Conservation (phyloP, 139 green algal genomes). For the Chlamydomonas sp. region DNA sequence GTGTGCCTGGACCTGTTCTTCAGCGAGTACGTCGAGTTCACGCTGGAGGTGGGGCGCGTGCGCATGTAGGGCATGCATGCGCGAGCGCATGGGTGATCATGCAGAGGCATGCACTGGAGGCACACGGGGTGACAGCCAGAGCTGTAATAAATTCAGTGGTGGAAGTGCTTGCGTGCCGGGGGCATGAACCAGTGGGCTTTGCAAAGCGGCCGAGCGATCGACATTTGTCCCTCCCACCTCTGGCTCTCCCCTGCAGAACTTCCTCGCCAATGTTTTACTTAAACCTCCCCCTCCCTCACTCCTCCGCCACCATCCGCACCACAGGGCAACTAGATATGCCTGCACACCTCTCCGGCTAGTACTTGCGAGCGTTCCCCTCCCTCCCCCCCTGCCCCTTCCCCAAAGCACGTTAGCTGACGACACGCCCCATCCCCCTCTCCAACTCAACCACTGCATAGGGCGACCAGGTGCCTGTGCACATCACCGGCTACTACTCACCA, state of each 20-base stretch:
- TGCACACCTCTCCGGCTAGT: too few relatives aligned
- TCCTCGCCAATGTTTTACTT: too few relatives aligned
- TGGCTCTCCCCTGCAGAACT: too few relatives aligned
- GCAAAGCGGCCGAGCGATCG: too few relatives aligned
- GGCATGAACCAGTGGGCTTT: too few relatives aligned
- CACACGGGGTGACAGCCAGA: not conserved
- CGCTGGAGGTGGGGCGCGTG: constrained; percentile 34
- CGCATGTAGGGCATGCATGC: not conserved
- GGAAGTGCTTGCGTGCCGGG: not conserved
- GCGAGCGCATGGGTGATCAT: not conserved
- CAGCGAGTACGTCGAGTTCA: constrained; percentile 70
- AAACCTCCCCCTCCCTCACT: too few relatives aligned
- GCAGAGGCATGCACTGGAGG: not conserved
- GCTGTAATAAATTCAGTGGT: not conserved
- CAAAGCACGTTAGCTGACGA: not conserved
- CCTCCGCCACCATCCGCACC: too few relatives aligned
- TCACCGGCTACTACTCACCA: constrained; percentile 73
- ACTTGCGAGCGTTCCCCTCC: not conserved
- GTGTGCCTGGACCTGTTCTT: constrained; percentile 66
- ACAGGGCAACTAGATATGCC: too few relatives aligned
- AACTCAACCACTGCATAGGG: not conserved
- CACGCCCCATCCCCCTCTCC: not conserved
- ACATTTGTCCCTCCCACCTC: too few relatives aligned
- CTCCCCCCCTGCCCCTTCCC: not conserved
- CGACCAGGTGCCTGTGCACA: too few relatives aligned